A percentile compares a stretch with the other conserved stretches of the same genome.
Conservation (phyloP, 2,329 filamentous ascomycete species). For the Pseudohalonectria lignicola region DNA sequence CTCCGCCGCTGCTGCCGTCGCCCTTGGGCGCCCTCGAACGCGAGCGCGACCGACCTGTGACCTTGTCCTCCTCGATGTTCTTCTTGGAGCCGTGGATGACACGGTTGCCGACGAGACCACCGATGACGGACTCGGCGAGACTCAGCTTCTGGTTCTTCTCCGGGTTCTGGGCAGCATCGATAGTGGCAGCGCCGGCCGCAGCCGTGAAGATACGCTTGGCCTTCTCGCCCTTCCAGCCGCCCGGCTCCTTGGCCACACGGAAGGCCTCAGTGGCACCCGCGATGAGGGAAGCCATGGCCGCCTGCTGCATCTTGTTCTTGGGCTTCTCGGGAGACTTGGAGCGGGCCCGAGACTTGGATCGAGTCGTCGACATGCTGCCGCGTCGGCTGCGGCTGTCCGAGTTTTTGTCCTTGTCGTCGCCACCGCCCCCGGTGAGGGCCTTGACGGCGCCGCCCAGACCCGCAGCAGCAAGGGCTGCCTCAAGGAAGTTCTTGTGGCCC, state of each 20-base stretch:
- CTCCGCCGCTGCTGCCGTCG: conserved; percentile 24
- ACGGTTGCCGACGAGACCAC: conserved; percentile 77
- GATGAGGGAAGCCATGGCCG: conserved; percentile 80
- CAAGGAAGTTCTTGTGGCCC: conserved; percentile 53
- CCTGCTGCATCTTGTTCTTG: conserved; percentile 62
- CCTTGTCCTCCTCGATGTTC: conserved; percentile 50
- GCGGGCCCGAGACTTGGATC: conserved; percentile 41
- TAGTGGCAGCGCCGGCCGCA: conserved; percentile 73
- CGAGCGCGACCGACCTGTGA: conserved; percentile 55
- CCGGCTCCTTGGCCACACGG: conserved; percentile 78
- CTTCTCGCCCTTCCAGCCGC: conserved; percentile 83
- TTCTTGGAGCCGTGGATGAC: conserved; percentile 69
- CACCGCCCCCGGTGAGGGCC: conserved; percentile 39
- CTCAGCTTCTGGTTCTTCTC: conserved; percentile 71
- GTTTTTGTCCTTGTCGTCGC: conserved; percentile 21
- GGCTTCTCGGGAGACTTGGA: conserved; percentile 38
- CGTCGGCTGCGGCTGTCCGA: conserved; percentile 36
- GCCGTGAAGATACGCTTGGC: conserved; percentile 86
- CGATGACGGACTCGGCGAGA: conserved; percentile 76
- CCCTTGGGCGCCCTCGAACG: conserved; percentile 48
- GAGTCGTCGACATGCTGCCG: conserved; percentile 24
- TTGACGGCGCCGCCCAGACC: conserved; percentile 52
- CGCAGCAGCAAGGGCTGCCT: conserved; percentile 50
- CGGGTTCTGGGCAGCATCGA: conserved; percentile 66
- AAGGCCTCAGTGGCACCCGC: conserved; percentile 90